These are phyloP conservation scores for Leccinum fibrillosum DNA, from an alignment of 768 basidiomycete species.

Conservation along the genomic window DNA sequence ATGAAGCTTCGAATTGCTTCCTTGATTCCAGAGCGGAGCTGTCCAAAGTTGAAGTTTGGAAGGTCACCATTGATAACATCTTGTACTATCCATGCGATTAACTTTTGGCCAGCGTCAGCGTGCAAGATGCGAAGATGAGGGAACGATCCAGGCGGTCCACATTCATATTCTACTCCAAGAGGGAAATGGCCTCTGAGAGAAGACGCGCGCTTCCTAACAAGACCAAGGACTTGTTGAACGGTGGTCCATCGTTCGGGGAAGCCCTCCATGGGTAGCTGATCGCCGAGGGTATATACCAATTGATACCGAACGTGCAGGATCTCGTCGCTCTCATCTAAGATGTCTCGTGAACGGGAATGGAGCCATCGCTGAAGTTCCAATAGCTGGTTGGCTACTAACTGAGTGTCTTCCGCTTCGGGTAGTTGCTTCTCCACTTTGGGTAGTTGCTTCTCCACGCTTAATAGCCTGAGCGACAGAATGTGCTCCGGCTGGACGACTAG, in stretches of 20 bases:
- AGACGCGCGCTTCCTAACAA: not conserved
- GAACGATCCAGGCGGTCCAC: conserved; percentile 6
- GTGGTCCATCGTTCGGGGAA: not conserved
- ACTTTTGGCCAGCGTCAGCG: not conserved
- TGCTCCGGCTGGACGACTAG: too few relatives aligned
- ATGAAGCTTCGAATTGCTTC: conserved; percentile 10
- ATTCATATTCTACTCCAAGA: conserved; percentile 5
- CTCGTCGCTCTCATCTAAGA: conserved; percentile 23
- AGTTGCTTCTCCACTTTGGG: not conserved
- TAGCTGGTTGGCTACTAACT: conserved; percentile 15
- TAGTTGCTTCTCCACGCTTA: conserved; percentile 9
- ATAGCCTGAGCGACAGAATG: not conserved
- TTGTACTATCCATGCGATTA: conserved; percentile 5
- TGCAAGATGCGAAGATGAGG: conserved; percentile 14
- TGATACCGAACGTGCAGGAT: conserved; percentile 47
- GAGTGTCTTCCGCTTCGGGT: conserved; percentile 7
- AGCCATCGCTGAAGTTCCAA: conserved; percentile 20
- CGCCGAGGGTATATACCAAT: conserved; percentile 44
- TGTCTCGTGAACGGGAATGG: conserved; percentile 9
- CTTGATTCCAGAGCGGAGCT: not conserved
- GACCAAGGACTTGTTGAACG: not conserved
- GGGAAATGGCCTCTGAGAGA: conserved; percentile 3
- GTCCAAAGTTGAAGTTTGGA: not conserved
- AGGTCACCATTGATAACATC: not conserved
- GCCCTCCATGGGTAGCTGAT: not conserved